Base-by-base conservation (phyloP, 2,329 filamentous ascomycete species). In the Periglandula ipomoeae region DNA sequence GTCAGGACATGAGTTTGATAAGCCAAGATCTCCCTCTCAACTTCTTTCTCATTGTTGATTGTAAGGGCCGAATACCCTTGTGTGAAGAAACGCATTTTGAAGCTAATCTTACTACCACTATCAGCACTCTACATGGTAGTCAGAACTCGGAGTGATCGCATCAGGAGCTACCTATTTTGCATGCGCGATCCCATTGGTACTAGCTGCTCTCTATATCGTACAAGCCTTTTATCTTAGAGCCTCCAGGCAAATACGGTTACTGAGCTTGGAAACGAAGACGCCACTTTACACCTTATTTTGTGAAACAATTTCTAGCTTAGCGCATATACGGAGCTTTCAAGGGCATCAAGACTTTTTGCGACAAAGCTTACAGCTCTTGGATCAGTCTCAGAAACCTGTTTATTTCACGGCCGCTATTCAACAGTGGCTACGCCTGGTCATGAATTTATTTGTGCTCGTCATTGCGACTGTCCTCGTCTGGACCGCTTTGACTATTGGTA, bases 241-340 rank as follows among this genome's bases (percentile, higher is more conserved):
- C 0, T 81, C 77, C 1, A 67, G 78, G 1, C 78, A 82, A 58
- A 60, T 83, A 15, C 69, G 79, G 37, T 68, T 78, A 26, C 59
- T 83, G 23, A 78, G 82, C 43, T 68, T 83, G 3, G 79, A 82
- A 58, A 71, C 74, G 2, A 80, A 81, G 53, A 71, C 72, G 1
- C 76, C 76, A 27, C 24, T 54, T 3, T 54, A 52, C 73, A 69
- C n/a, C n/a, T n/a, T n/a, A n/a, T n/a, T n/a, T n/a, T n/a, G n/a
- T n/a, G n/a, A n/a, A n/a, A n/a, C n/a, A n/a, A n/a, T n/a, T n/a
- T n/a, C n/a, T n/a, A n/a, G n/a, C n/a, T n/a, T n/a, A n/a, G n/a
- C n/a, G n/a, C n/a, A n/a, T n/a, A n/a, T n/a, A n/a, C n/a, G n/a
- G n/a, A n/a, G n/a, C n/a, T n/a, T n/a, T n/a, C n/a, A n/a, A n/a